Percentiles rank a stretch among this genome's conserved stretches.
Conservation (phyloP, 73 alveolate species). For the Urostyla sp. region DNA sequence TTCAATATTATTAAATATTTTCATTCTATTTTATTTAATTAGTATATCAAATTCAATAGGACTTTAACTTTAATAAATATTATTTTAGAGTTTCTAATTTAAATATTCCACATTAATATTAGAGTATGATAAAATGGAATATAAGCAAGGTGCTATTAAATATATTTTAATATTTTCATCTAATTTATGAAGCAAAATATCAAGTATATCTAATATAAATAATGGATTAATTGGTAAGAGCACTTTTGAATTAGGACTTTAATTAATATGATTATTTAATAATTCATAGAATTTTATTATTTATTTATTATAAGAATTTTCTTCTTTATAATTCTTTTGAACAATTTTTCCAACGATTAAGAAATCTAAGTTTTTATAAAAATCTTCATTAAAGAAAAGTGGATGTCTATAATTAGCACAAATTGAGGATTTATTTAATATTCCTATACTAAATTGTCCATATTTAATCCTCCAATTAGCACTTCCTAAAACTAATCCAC, state of each 20-base stretch:
- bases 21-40: conserved; percentile 14
- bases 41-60: conserved; percentile 37
- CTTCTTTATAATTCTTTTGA: not conserved
- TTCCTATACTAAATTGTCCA: conserved; percentile 24
- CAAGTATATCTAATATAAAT: conserved; percentile 37
- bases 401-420: conserved; percentile 49
- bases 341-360: conserved; percentile 23
- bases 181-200: conserved; percentile 23
- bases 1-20: conserved; percentile 18
- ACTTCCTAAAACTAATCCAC: conserved; percentile 43
- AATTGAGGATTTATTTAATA: conserved; percentile 40
- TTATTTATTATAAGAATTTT: not conserved
- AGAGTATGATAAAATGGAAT: conserved; percentile 9
- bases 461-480: conserved; percentile 27
- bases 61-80: not conserved
- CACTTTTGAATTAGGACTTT: conserved; percentile 12
- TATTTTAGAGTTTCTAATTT: conserved; percentile 31
- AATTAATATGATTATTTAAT: not conserved
- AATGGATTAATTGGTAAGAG: conserved; percentile 23
- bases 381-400: conserved; percentile 13
- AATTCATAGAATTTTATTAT: conserved; percentile 12
- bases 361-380: conserved; percentile 8
- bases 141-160: conserved; percentile 11
- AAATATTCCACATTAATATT: conserved; percentile 49
- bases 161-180: not conserved